Percentiles rank a stretch among this genome's conserved stretches.
These are phyloP conservation scores for Vitis hybrid DNA, from an alignment of 177 flowering plant genomes.

Conservation along the genomic window DNA sequence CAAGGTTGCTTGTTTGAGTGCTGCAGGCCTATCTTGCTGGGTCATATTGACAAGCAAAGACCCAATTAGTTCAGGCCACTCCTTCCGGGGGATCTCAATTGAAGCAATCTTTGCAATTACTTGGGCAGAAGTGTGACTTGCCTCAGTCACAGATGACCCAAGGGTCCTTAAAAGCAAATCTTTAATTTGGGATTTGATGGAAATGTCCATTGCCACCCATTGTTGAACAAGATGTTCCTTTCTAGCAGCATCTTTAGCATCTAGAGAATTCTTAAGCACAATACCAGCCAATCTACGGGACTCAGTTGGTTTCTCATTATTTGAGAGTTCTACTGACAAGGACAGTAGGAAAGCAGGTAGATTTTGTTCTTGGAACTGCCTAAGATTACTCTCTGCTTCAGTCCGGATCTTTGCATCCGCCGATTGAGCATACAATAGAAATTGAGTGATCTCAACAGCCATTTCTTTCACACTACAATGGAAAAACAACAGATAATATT, in stretches of 20 bases:
- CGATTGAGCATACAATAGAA: conserved; percentile 72
- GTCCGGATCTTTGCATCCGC: conserved; percentile 62
- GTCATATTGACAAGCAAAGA: conserved; percentile 69
- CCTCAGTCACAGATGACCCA: conserved; percentile 59
- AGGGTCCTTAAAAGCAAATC: conserved; percentile 59
- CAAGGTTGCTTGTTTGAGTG: conserved; percentile 67
- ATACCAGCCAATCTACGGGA: conserved; percentile 82
- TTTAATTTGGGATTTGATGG: conserved; percentile 61
- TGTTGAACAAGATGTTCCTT: conserved; percentile 57
- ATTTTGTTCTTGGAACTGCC: conserved; percentile 72
- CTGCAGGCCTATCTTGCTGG: conserved; percentile 45
- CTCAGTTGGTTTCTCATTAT: conserved; percentile 67
- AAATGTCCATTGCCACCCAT: conserved; percentile 59
- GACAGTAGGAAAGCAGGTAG: conserved; percentile 61
- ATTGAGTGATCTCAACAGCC: conserved; percentile 79
- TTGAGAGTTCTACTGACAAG: conserved; percentile 67
- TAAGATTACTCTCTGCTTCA: conserved; percentile 59
- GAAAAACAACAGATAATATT: not conserved
- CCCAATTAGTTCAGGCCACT: conserved; percentile 74
- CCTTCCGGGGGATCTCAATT: conserved; percentile 71
- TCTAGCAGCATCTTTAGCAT: conserved; percentile 62
- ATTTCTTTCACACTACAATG: conserved; percentile 20
- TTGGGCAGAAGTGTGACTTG: conserved; percentile 72
- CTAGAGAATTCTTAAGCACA: conserved; percentile 72
- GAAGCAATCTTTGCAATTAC: conserved; percentile 81